Evolutionary conservation across 2,329 filamentous ascomycete genomes (phyloP), one percentile per base, ranked within the genome.

Genomic region (Aspergillus amoenus): DNA sequence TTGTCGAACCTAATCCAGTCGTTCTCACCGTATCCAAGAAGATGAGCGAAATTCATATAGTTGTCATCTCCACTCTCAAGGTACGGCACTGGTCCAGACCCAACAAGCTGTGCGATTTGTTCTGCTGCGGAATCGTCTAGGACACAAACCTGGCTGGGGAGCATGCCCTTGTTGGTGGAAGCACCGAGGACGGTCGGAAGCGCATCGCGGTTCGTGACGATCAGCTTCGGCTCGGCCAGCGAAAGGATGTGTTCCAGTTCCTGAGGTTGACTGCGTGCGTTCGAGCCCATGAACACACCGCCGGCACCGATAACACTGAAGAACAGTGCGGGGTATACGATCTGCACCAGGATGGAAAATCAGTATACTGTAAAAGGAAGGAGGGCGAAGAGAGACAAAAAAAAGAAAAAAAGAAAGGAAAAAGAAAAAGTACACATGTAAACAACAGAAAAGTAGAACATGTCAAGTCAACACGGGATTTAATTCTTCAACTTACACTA

Each of bases 201-300:
- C 22, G 73, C 73, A 51, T 74, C 71, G 11, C 63, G 64, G 4
- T 73, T 73, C 4, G 78, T 77, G 52, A 83, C 73, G 60, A 82
- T 71, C 47, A 80, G 68, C 48, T 76, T 78, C 3, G 80, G 75
- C 22, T 76, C 68, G 8, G 78, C 78, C 37, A 77, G 65, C 4
- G 66, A 56, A 43, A 82, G 66, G 57, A 81, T 73, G 60, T 82
- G 79, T 15, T 74, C 70, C 13, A 83, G 67, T 66, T 83, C 81
- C 24, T 74, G 62, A 7, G 70, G 66, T 34, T 77, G 80, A 60
- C 78, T 82, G 13, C 74, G 72, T 4, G 78, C 75, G 61, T 83
- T 84, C 15, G 78, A 76, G n/a, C 80, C 81, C 60, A 80, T 79
- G 65, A 79, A 82, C 41, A 79, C 70, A 50, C 77, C 79, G 15